Percentiles rank a stretch among this genome's conserved stretches.
phyloP scores from a whole-genome alignment of 192 early-diverging fungal species.

The Gonapodya sp. region DNA sequence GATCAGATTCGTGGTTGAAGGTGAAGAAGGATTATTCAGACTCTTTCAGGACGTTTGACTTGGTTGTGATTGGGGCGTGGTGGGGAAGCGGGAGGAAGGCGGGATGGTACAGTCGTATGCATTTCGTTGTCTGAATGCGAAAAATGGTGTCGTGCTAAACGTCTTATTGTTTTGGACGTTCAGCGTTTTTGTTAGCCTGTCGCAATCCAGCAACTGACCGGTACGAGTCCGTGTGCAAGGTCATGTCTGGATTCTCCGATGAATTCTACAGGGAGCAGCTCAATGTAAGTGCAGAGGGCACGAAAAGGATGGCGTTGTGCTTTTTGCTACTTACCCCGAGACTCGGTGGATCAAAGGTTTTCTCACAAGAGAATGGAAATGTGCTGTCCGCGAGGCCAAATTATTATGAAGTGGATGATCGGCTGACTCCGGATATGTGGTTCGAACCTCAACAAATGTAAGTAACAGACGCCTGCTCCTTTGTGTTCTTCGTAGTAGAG shows the following conservation, averaged over 20 bases:
- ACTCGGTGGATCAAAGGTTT: not conserved
- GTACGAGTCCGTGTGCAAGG: constrained; percentile 4
- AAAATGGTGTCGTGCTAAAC: not conserved
- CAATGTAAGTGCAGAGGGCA: not conserved
- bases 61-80: constrained; percentile 6
- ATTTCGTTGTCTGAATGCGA: no score
- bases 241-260: constrained; percentile 7
- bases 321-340: not conserved
- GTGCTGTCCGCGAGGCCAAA: not conserved
- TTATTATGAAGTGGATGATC: not conserved
- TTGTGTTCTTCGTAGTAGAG: not conserved
- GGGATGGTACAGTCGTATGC: constrained; percentile 9
- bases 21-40: constrained; percentile 1
- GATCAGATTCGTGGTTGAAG: constrained; percentile 3
- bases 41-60: constrained; percentile 1
- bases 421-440: constrained; percentile 3
- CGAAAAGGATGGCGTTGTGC: no score
- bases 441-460: constrained; percentile 2
- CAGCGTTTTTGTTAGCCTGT: constrained; percentile 2
- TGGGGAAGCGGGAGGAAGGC: constrained; percentile 5
- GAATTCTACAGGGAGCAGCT: constrained; percentile 9
- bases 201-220: not conserved
- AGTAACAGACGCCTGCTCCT: not conserved
- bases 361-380: not conserved
- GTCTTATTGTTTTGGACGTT: not conserved